Evolutionary conservation across 176 grass and related monocot species (phyloP).

Genomic region (Aegilops sharonensis): DNA sequence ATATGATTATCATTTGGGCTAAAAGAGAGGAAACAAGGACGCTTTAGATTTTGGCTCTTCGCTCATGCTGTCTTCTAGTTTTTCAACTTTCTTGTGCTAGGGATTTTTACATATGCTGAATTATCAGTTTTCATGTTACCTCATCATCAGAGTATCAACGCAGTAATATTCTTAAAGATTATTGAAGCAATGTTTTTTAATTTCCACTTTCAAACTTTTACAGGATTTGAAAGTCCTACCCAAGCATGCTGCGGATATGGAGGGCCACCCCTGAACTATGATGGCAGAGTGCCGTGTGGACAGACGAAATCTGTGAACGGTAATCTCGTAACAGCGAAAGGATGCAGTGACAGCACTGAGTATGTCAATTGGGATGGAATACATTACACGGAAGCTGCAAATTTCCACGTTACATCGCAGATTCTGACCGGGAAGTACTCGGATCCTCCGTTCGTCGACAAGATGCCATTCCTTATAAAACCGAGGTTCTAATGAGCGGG

Average conservation of each 20-base stretch:
- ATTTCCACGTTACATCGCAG: constrained; percentile 72
- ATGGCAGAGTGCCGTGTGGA: constrained; percentile 67
- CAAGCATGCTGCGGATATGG: constrained; percentile 89
- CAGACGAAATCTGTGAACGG: constrained; percentile 65
- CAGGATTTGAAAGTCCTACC: constrained; percentile 76
- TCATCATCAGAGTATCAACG: constrained; percentile 14
- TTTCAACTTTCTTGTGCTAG: neutral
- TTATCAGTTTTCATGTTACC: neutral
- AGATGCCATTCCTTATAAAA: constrained; percentile 89
- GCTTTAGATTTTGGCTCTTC: neutral
- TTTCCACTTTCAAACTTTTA: neutral
- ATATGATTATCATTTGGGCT: constrained; percentile 7
- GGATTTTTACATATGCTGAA: neutral
- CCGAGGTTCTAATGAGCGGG: constrained; percentile 54
- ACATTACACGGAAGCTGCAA: constrained; percentile 89
- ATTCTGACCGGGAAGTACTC: constrained; percentile 91
- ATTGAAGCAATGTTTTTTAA: neutral
- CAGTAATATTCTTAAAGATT: neutral
- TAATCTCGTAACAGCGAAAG: constrained; percentile 60
- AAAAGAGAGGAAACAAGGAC: neutral
- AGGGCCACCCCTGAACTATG: constrained; percentile 83
- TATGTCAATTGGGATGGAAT: constrained; percentile 96
- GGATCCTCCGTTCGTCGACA: constrained; percentile 73
- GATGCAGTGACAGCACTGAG: constrained; percentile 69
- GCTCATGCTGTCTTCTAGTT: neutral